phyloP scores from a whole-genome alignment of 2,329 filamentous ascomycete species.

The Nothophoma quercina region DNA sequence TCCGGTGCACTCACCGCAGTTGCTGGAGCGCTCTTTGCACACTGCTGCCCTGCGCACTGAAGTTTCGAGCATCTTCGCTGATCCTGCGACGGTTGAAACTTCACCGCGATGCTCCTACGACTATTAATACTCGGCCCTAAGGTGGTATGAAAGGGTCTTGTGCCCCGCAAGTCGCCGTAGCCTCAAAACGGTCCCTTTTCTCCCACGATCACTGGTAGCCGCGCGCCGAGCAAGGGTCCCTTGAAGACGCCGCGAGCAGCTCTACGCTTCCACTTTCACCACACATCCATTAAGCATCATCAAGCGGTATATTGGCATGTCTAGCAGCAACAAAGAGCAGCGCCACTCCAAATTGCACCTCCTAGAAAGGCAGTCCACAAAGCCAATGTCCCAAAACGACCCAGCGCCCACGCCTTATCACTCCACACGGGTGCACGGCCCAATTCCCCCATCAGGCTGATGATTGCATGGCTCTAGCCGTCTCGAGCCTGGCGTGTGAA shows the following conservation, averaged over 20 bases:
- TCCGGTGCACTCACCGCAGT: neutral
- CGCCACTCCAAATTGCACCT: neutral
- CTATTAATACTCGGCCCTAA: conserved; percentile 14
- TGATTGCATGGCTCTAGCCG: conserved; percentile 6
- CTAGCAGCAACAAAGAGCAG: neutral
- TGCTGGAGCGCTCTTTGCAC: neutral
- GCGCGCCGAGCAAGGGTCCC: conserved; percentile 14
- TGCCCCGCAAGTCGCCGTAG: conserved; percentile 9
- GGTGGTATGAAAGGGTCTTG: conserved; percentile 14
- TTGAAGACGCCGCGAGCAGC: neutral
- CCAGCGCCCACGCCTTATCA: conserved; percentile 10
- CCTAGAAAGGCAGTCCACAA: neutral
- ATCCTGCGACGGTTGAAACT: neutral
- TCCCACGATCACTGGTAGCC: neutral
- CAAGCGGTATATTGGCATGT: neutral
- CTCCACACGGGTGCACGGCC: conserved; percentile 12
- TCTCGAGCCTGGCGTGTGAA: neutral
- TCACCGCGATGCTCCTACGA: neutral
- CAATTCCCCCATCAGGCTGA: conserved; percentile 7
- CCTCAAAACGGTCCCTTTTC: conserved; percentile 13
- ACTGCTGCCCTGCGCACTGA: neutral
- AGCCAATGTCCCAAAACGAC: neutral
- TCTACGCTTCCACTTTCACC: neutral
- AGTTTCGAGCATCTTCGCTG: neutral
- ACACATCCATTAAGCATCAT: neutral